Percentiles rank a stretch among this genome's conserved stretches.
Conservation (phyloP, 1,139 yeast genomes). For the Lodderomyces theae region DNA sequence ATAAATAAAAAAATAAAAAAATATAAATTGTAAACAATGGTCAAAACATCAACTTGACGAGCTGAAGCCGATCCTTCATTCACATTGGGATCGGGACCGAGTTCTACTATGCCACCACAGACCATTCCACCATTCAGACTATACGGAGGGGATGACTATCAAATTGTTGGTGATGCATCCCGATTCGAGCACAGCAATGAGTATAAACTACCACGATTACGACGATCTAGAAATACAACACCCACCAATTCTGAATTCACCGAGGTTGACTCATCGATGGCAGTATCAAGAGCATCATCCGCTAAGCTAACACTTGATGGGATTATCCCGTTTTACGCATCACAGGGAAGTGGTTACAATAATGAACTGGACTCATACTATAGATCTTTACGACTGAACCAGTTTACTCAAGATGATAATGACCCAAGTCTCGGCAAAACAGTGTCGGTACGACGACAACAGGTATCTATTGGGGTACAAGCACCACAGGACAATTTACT, state of each 20-base stretch:
- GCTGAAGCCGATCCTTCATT: too few species aligned
- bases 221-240: conserved; percentile 28
- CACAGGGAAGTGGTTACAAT: conserved; percentile 11
- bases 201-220: conserved; percentile 17
- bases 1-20: too few species aligned
- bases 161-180: conserved; percentile 32
- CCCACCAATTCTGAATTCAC: conserved; percentile 21
- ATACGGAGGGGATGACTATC: conserved; percentile 21
- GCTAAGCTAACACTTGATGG: conserved; percentile 17
- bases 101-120: conserved; percentile 8
- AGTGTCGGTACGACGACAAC: conserved; percentile 4
- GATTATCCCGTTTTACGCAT: conserved; percentile 16
- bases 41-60: neutral
- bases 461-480: conserved; percentile 10
- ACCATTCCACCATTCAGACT: conserved; percentile 20
- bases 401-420: neutral
- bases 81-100: too few species aligned
- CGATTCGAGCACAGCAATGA: conserved; percentile 25
- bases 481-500: conserved; percentile 12
- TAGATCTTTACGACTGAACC: neutral
- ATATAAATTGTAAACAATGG: neutral
- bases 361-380: neutral
- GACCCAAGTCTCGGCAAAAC: neutral
- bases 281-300: conserved; percentile 7
- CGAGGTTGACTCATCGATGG: conserved; percentile 6